Evolutionary conservation across 306 rosid genomes (phyloP), one percentile per base, ranked within the genome.

Genomic region (Prunus davidiana): DNA sequence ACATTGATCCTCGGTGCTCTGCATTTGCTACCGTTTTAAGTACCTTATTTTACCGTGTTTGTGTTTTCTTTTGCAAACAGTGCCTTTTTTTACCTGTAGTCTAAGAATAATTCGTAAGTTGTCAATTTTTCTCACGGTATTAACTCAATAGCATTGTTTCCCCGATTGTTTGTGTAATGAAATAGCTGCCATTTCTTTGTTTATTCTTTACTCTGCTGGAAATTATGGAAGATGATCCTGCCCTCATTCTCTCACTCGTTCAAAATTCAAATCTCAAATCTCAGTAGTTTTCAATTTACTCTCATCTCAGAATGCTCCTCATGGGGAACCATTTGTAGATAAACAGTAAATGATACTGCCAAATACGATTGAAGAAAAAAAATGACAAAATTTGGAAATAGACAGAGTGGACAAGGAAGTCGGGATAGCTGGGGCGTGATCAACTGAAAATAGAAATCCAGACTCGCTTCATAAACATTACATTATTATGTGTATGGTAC

Each of bases 81-180:
- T 58, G 73, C 69, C 67, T 18, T 70, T 58, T 70, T 67, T 76
- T 64, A 63, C 80, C 18, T 61, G 56, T 84, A 84, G 87, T 72
- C 76, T 80, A 79, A 83, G 73, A 86, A 83, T 80, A 85, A 82
- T 80, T 72, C 74, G 50, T 76, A 52, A 68, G 34, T 71, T 77
- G 69, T 73, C 74, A 57, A 3, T 74, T 34, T 67, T 68, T 73
- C 10, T 47, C 28, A 2, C 66, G 4, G 62, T 82, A 80, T 80
- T 67, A 76, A 72, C 72, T 75, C 49, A 14, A 82, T 71, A 75
- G 45, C 30, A 30, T 65, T 74, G 52, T 73, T 71, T 67, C 41
- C 47, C 43, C 72, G 14, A 54, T 62, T 81, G 69, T 52, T 69
- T 68, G 54, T 41, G 58, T 28, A 75, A 64, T 56, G 69, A 41